phyloP scores from a whole-genome alignment of 495 filamentous ascomycete genomes.

The Penicillium desertorum region DNA sequence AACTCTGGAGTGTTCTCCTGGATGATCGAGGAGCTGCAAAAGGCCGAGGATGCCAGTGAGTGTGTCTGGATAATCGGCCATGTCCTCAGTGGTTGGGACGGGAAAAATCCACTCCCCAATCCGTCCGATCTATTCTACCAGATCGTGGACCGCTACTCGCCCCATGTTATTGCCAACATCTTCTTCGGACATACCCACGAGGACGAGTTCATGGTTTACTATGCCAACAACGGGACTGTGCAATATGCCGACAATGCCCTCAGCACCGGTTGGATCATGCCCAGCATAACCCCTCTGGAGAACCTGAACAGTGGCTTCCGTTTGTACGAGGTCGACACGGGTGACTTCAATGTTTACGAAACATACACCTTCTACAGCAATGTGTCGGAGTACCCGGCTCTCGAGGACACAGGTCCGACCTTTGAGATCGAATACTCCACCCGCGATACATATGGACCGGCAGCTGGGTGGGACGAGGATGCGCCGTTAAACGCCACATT shows the following conservation, averaged over 20 bases:
- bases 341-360: constrained; percentile 53
- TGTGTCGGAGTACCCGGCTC: constrained; percentile 42
- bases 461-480: constrained; percentile 43
- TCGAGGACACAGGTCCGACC: constrained; percentile 40
- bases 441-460: constrained; percentile 50
- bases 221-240: constrained; percentile 49
- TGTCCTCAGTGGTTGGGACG: constrained; percentile 53
- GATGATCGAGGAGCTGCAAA: constrained; percentile 52
- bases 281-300: constrained; percentile 53
- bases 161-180: constrained; percentile 54
- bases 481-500: constrained; percentile 58
- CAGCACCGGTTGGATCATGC: constrained; percentile 49
- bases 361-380: constrained; percentile 54
- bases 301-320: constrained; percentile 58
- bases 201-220: constrained; percentile 54
- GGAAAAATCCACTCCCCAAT: constrained; percentile 47
- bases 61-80: constrained; percentile 59
- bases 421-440: constrained; percentile 58
- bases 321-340: constrained; percentile 55
- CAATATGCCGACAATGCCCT: constrained; percentile 42
- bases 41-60: constrained; percentile 51
- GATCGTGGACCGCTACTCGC: constrained; percentile 56
- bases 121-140: constrained; percentile 56
- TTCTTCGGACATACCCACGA: constrained; percentile 61
- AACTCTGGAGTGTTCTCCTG: constrained; percentile 51